Base-by-base conservation (phyloP, 176 grass and related monocot species). In the Elaeis guineensis region DNA sequence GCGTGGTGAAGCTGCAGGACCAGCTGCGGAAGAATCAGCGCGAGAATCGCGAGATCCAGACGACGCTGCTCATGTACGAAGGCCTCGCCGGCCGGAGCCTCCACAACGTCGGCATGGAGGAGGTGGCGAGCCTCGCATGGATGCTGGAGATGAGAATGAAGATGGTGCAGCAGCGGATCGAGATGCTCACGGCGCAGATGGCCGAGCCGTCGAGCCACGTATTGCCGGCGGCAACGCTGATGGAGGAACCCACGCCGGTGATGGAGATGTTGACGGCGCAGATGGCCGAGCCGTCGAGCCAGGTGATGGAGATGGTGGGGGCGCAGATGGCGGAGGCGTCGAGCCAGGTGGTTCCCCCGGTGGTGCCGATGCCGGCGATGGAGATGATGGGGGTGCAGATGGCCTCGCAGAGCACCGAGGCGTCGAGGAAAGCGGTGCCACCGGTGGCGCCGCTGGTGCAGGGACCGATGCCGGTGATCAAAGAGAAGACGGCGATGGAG, bases 1-100 rank as follows among this genome's bases (percentile, higher is more conserved):
- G 79, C 54, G 16, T 71, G 0, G 49, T 19, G 14, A 85, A 80
- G 65, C 19, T 79, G 5, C 6, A 18, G 49, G 72, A 82, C 59
- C 72, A 86, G 26, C 50, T 83, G 11, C 11, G 48, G 24, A 86
- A 56, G 73, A 58, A 22, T 19, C 29, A 22, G 67, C 29, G 55
- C 4, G 76, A 77, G 4, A 79, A 62, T 24, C 63, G 44, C 0
- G 59, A 80, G 25, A 59, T 65, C 19, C 69, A 80, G 60, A 30
- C 51, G 4, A 62, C 9, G 21, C 24, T 79, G 0, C 59, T 86
- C 16, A 29, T 86, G 2, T 63, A 64, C 9, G 64, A 86, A 5
- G 72, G 69, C 72, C 17, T 86, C 2, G n/a, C 8, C 0, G 76
- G 64, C 0, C 57, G 51, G 17, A 25, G 57, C 22, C 55, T 55